Evolutionary conservation across 768 basidiomycete species (phyloP), one percentile per base, ranked within the genome.

Genomic region (Suillus variegatus): DNA sequence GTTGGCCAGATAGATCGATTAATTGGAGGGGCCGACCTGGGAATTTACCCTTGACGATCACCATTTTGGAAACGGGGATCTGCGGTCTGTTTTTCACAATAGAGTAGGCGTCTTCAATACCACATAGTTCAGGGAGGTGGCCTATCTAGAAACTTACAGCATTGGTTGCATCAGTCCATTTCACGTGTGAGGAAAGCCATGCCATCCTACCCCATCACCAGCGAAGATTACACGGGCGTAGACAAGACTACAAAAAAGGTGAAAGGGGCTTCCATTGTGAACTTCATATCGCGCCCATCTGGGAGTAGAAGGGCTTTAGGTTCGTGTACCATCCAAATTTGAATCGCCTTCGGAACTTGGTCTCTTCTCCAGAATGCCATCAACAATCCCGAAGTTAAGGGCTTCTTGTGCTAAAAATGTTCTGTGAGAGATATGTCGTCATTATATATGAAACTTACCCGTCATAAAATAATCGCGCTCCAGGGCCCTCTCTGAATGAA

Each of bases 391-490:
- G 77, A 98, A 98, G 43, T 88, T 84, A 68, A 94, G 81, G 14
- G 95, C 94, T 83, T 97, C 93, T 75, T 90, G 87, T 6, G 95
- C 93, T 88, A 77, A 74, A 68, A 69, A 72, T 70, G 65, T 60
- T 66, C 46, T 63, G 63, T 69, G 35, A 70, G 61, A 67, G 38
- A 71, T 69, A 58, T 69, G 69, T 67, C 35, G 67, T 57, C 70
- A 67, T 51, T 54, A 66, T 62, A 47, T 22, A 67, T 22, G 38
- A 61, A 25, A 64, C 76, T 68, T 68, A 89, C 91, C 90, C 66
- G 95, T 97, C 93, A 98, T 91, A 77, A 94, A 98, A 78, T 96
- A 96, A 78, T 98, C 95, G 66, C 95, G 85, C 79, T 98, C 95
- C 69, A 98, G 80, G 46, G 95, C 95, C 66, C 82, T 90, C 77